Percentiles rank a stretch among this genome's conserved stretches.
Evolutionary conservation across 2,329 filamentous ascomycete genomes (phyloP).

Genomic region (Beauveria medogensis): DNA sequence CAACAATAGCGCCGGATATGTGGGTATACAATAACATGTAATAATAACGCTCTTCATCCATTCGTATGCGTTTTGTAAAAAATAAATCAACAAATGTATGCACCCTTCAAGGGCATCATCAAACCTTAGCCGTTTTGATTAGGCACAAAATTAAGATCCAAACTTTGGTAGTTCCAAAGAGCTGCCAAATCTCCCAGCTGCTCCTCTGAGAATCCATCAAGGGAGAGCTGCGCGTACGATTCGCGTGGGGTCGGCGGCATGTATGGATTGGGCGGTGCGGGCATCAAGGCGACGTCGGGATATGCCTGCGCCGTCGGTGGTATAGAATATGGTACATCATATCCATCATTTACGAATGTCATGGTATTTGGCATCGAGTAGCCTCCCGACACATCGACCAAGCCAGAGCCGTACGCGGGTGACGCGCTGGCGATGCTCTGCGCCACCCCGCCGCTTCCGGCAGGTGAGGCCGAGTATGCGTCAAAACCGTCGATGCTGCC

Average conservation of each 20-base stretch:
- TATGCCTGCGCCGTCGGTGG: not conserved
- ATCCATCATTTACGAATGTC: not conserved
- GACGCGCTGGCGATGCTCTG: slow-evolving; percentile 1
- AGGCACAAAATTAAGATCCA: slow-evolving; percentile 23
- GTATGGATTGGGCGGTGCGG: slow-evolving; percentile 4
- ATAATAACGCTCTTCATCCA: not conserved
- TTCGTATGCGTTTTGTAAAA: not conserved
- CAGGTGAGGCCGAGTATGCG: not conserved
- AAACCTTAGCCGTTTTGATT: not conserved
- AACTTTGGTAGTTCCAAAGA: slow-evolving; percentile 27
- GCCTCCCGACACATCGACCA: not conserved
- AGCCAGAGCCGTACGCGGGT: not conserved
- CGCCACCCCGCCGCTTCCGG: not conserved
- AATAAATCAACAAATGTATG: not conserved
- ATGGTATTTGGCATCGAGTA: not conserved
- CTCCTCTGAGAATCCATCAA: slow-evolving; percentile 23
- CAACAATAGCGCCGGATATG: not conserved
- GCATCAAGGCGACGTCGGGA: not conserved
- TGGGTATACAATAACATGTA: not conserved
- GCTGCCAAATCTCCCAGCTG: slow-evolving; percentile 26
- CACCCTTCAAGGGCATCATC: not conserved
- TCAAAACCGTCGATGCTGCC: slow-evolving; percentile 9
- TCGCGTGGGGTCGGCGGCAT: slow-evolving; percentile 13
- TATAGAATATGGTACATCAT: slow-evolving; percentile 3
- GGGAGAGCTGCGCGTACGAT: slow-evolving; percentile 13